Base-by-base conservation (phyloP, 75 land plant species). In the Gnetum montanum region DNA sequence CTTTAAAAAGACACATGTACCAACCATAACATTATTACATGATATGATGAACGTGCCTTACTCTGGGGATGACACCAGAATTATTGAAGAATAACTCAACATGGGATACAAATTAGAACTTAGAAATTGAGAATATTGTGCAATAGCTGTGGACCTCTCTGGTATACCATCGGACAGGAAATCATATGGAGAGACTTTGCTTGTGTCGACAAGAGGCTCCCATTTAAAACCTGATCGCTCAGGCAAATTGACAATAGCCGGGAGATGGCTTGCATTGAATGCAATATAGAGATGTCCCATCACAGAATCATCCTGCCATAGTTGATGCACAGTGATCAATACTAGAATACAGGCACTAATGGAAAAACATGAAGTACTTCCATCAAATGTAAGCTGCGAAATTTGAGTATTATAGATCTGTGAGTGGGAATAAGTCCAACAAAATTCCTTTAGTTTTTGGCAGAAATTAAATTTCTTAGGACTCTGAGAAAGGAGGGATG, bases 161-260 rank as follows among this genome's bases (percentile, higher is more conserved):
- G 73, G 71, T 4, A 78, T 23, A 59, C 82, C 87, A 30, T 66
- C 78, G 0, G 82, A 34, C 44, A 93, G 82, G 64, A 93, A 93
- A 67, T 93, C 98, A 49, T 64, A 93, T n/a, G 98, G 98, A 20
- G 75, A 45, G 33, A 70, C 60, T 58, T 89, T 93, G 70, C 85
- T 70, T n/a, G 98, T 88, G 77, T 93, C 98, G 12, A 85, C 83
- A 50, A 89, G 36, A 3, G 96, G 96, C 43, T 80, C 67, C 98
- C 98, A 93, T 44, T 64, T 66, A 49, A 64, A 79, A 15, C 91
- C 96, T 15, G 74, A 74, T 31, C 91, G 71, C 6, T 74, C 82
- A 5, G 98, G 98, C 28, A 93, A 54, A 6, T 76, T 26, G 4
- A 89, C 69, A 11, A 66, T 68, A 6, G 75, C 84, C 25, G 96